Evolutionary conservation across 2,329 filamentous ascomycete genomes (phyloP).

Genomic region (Penicillium nordicum): DNA sequence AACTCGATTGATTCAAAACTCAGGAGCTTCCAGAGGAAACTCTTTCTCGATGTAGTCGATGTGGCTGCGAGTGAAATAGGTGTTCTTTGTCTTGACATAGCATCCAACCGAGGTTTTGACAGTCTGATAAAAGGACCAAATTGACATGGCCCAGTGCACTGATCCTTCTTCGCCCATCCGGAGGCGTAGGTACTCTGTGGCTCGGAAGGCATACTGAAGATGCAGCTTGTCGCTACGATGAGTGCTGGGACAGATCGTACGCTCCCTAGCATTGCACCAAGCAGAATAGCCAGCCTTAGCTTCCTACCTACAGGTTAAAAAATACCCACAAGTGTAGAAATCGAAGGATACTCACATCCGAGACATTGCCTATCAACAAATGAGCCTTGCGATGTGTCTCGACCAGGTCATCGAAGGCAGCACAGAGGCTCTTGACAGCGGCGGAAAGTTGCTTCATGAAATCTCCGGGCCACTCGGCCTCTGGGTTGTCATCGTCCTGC

Average conservation of each 20-base stretch:
- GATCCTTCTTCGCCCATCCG: not conserved
- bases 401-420: not conserved
- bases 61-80: not conserved
- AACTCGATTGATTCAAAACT: not conserved
- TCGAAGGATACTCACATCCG: not conserved
- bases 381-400: not conserved
- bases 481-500: too few relatives aligned
- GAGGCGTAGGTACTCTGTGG: not conserved
- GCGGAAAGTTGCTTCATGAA: too few relatives aligned
- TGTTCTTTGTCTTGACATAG: too few relatives aligned
- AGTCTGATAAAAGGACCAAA: not conserved
- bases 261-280: not conserved
- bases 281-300: not conserved
- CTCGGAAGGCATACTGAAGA: not conserved
- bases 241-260: not conserved
- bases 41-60: not conserved
- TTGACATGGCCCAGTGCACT: not conserved
- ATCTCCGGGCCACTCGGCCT: too few relatives aligned
- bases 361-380: not conserved
- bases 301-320: not conserved
- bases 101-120: too few relatives aligned
- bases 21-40: not conserved
- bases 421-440: too few relatives aligned
- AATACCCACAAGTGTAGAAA: not conserved
- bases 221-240: not conserved